Conservation (phyloP, 1,139 yeast species). For the Waltiozyma solani region DNA sequence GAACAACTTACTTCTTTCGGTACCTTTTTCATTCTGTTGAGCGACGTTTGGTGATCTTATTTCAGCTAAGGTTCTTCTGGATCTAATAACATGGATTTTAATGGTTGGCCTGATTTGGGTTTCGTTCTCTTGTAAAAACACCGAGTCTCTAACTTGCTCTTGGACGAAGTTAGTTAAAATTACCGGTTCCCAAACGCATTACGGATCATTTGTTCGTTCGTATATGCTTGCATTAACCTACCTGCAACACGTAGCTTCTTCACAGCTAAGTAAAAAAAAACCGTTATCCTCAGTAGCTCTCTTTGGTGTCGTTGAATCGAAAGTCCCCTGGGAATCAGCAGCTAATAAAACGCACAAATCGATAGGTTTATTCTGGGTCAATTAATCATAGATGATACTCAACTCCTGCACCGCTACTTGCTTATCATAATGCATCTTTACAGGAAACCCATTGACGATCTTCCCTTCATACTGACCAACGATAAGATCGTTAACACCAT, state of each 20-base stretch:
- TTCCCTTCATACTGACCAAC: constrained; percentile 18
- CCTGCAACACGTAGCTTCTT: constrained; percentile 76
- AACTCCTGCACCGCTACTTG: constrained; percentile 10
- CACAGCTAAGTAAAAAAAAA: constrained; percentile 66
- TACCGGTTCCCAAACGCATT: constrained; percentile 74
- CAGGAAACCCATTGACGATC: constrained; percentile 17
- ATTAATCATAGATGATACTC: constrained; percentile 43
- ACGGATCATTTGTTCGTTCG: constrained; percentile 82
- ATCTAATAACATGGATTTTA: constrained; percentile 64
- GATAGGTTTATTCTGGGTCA: constrained; percentile 63
- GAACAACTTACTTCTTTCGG: constrained; percentile 65
- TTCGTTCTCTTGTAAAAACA: constrained; percentile 32
- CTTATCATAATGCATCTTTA: neutral
- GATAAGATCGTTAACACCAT: constrained; percentile 45
- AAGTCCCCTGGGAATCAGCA: constrained; percentile 60
- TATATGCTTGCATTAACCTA: constrained; percentile 85
- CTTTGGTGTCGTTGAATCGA: constrained; percentile 51
- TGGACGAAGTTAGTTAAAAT: constrained; percentile 58
- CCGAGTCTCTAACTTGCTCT: constrained; percentile 43
- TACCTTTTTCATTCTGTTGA: constrained; percentile 74
- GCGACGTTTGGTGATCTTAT: constrained; percentile 73
- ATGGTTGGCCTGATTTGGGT: constrained; percentile 45
- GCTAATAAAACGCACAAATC: constrained; percentile 75
- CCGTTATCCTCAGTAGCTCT: constrained; percentile 50
- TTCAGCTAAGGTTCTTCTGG: constrained; percentile 58